Base-by-base conservation (phyloP, 2,329 filamentous ascomycete species). In the Penicillium sp. region DNA sequence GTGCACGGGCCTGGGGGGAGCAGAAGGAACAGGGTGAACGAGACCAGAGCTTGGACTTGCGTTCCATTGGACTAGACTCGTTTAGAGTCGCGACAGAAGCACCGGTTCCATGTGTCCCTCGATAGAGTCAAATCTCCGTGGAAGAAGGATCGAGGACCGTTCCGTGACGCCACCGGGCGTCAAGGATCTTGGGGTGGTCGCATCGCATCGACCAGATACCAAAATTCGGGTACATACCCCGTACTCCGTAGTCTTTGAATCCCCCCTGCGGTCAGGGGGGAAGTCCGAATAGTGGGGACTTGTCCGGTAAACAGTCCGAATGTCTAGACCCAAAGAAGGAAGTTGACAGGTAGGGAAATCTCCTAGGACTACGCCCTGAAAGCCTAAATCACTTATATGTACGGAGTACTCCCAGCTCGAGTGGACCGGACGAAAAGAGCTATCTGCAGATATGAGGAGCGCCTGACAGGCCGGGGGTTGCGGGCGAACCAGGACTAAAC, bases 251-350 rank as follows among this genome's bases (percentile, higher is more conserved):
- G n/a, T n/a, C n/a, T n/a, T n/a, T n/a, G n/a, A n/a, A n/a, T n/a
- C n/a, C n/a, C n/a, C n/a, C n/a, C n/a, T n/a, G n/a, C n/a, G n/a
- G n/a, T n/a, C n/a, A n/a, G n/a, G n/a, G n/a, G n/a, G n/a, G n/a
- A n/a, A n/a, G n/a, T 47, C 43, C 47, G 39, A 44, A 30, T 14
- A 35, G 44, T 52, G 50, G 48, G 33, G 45, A 46, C 42, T 32
- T 27, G 30, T 37, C 50, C 44, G 47, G 45, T 48, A 55, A 58
- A 54, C 52, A 48, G 47, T 47, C 57, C 55, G 57, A n/a, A 59
- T 48, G 50, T 50, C 43, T 51, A 52, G 41, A 37, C 54, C 50
- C 25, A 45, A 54, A 54, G 20, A 18, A 48, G 55, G 41, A 55
- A 50, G 37, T 50, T 61, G 56, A 59, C 56, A 59, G 57, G 33